Evolutionary conservation across 2,329 filamentous ascomycete genomes (phyloP).

Genomic region (Pseudopyricularia javanii): DNA sequence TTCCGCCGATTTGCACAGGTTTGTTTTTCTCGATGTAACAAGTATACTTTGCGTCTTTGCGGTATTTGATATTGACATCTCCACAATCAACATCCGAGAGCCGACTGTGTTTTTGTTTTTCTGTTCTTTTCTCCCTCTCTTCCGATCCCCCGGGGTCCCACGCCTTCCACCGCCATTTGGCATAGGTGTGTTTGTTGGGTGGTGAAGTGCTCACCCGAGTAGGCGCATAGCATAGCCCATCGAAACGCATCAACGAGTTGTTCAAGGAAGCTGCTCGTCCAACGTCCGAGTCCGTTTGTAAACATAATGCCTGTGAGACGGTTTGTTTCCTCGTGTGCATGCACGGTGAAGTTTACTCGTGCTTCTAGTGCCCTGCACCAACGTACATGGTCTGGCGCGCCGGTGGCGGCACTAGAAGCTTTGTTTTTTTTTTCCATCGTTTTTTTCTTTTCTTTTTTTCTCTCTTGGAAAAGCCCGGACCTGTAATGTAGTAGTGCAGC

Average conservation of each 20-base stretch:
- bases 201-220: too few species aligned
- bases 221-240: background rate
- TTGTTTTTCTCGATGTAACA: too few species aligned
- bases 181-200: background rate
- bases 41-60: background rate
- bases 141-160: background rate
- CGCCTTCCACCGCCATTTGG: conserved; percentile 1
- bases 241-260: background rate
- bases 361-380: background rate
- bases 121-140: background rate
- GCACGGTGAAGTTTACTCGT: background rate
- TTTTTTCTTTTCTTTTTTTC: background rate
- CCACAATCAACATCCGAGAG: background rate
- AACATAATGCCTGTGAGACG: background rate
- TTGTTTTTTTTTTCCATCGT: background rate
- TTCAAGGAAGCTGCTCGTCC: background rate
- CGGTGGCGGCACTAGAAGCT: background rate
- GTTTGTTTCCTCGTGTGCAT: background rate
- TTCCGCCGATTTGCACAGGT: background rate
- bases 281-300: background rate
- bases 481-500: too few species aligned
- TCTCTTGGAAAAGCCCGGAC: background rate
- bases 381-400: background rate
- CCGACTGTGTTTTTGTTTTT: background rate
- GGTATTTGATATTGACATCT: background rate